These are phyloP conservation scores for Chaetomiaceae sp. DNA, from an alignment of 2,329 filamentous ascomycete genomes.

Conservation along the genomic window DNA sequence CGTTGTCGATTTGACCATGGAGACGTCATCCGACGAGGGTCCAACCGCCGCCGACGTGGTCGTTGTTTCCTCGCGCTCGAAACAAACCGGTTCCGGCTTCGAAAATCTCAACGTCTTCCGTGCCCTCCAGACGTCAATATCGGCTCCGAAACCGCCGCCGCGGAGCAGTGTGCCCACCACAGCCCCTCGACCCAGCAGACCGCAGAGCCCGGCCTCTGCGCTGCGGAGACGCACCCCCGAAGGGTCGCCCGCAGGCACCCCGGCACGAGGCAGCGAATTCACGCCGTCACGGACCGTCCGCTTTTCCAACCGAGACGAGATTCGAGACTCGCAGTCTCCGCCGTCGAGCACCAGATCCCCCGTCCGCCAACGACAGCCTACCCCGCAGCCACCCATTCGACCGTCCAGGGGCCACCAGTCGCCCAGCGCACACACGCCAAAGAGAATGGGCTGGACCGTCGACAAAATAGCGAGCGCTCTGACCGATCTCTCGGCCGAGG, in stretches of 20 bases:
- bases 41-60: conserved; percentile 11
- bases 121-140: background rate
- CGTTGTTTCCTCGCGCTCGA: background rate
- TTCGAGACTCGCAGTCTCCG: conserved; percentile 20
- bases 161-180: background rate
- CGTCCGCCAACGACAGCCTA: conserved; percentile 9
- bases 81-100: too few relatives aligned
- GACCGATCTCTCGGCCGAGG: conserved; percentile 38
- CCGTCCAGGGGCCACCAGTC: conserved; percentile 14
- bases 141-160: background rate
- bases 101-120: background rate
- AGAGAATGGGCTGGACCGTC: conserved; percentile 38
- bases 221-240: conserved; percentile 5
- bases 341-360: conserved; percentile 4
- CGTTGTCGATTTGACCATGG: conserved; percentile 19
- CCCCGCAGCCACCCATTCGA: conserved; percentile 12
- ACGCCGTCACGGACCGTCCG: conserved; percentile 18
- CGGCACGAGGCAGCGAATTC: conserved; percentile 2
- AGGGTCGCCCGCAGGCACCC: conserved; percentile 3
- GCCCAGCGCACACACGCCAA: conserved; percentile 19
- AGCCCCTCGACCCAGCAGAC: conserved; percentile 3
- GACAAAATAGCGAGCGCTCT: conserved; percentile 41
- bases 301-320: conserved; percentile 5
- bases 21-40: conserved; percentile 11
- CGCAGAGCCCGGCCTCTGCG: conserved; percentile 3